Conservation (phyloP, 1,139 yeast genomes). For the Pneumocystis canis region DNA sequence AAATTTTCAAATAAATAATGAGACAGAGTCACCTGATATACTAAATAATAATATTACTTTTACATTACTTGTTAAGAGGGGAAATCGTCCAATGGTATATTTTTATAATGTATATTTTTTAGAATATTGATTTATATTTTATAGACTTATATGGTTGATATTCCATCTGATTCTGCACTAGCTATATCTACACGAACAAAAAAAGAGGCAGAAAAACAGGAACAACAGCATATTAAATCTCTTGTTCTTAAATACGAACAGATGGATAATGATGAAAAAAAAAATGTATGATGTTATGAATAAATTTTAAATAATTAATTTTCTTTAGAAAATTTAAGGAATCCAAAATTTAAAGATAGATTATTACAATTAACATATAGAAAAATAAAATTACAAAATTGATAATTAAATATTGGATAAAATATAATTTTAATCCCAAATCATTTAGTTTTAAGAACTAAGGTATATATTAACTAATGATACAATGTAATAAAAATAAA, state of each 20-base stretch:
- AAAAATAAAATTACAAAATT: no score
- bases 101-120: not conserved
- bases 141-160: conserved; percentile 12
- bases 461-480: no score
- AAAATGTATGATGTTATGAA: not conserved
- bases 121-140: not conserved
- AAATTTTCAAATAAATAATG: not conserved
- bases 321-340: not conserved
- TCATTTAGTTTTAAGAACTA: no score
- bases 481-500: no score
- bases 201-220: conserved; percentile 15
- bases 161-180: conserved; percentile 16
- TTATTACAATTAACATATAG: not conserved
- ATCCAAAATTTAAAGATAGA: not conserved
- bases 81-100: conserved; percentile 14
- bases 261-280: conserved; percentile 2
- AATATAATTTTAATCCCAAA: no score
- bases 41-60: conserved; percentile 12
- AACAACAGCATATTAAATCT: conserved; percentile 14
- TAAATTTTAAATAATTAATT: not conserved
- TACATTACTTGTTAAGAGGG: conserved; percentile 15
- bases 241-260: conserved; percentile 15
- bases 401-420: not conserved
- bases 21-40: not conserved
- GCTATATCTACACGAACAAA: conserved; percentile 15